Percentiles rank a stretch among this genome's conserved stretches.
phyloP scores from a whole-genome alignment of 2,329 filamentous ascomycete species.

The Dactylonectria macrodidyma region DNA sequence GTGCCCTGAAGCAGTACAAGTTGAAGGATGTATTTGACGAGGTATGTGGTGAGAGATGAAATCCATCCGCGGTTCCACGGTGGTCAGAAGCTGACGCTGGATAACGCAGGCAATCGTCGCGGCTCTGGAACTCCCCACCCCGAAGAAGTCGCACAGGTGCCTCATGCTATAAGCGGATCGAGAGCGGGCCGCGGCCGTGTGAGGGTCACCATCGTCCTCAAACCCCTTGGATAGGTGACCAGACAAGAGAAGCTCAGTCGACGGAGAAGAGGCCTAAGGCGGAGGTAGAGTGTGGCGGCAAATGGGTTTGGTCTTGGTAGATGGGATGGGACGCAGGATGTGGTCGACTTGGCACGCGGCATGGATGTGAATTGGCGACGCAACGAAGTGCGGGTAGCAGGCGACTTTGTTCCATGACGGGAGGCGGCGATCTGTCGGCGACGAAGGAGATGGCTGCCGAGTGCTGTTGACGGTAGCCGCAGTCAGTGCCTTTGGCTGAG shows the following conservation, averaged over 20 bases:
- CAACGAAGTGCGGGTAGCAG: no score
- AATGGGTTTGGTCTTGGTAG: conserved; percentile 32
- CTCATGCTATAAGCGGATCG: conserved; percentile 71
- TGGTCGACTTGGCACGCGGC: no score
- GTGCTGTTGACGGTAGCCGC: no score
- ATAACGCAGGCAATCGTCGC: conserved; percentile 87
- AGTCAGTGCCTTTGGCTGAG: no score
- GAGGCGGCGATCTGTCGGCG: no score
- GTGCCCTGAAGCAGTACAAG: conserved; percentile 97
- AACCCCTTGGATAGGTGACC: conserved; percentile 34
- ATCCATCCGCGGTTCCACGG: background rate
- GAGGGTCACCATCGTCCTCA: conserved; percentile 28
- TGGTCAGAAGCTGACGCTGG: conserved; percentile 33
- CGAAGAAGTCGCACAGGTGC: conserved; percentile 82
- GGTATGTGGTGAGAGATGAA: conserved; percentile 68
- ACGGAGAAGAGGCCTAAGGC: conserved; percentile 34
- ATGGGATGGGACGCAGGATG: conserved; percentile 31
- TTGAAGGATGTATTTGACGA: conserved; percentile 99
- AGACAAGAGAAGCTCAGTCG: conserved; percentile 32
- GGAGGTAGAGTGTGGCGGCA: conserved; percentile 30
- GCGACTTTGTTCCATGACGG: no score
- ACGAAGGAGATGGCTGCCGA: no score
- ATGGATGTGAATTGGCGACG: no score
- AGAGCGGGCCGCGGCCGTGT: conserved; percentile 27
- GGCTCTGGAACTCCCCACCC: conserved; percentile 90